Percentiles rank a stretch among this genome's conserved stretches.
Evolutionary conservation across 2,329 filamentous ascomycete genomes (phyloP).

Genomic region (Ramularia endophylla): DNA sequence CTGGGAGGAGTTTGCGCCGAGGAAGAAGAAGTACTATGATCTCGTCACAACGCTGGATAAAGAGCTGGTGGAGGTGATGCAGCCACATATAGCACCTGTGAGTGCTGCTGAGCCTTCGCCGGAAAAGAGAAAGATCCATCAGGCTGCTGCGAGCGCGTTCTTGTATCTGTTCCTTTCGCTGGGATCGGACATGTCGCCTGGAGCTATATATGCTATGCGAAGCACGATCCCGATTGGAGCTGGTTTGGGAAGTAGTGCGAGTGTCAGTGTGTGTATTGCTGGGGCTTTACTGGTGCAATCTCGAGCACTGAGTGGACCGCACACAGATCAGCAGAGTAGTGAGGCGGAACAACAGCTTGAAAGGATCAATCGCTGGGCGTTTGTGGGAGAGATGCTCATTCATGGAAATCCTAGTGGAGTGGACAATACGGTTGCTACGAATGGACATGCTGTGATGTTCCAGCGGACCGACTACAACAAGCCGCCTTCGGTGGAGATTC

Average conservation of each 20-base stretch:
- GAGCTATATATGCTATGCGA: constrained; percentile 81
- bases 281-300: constrained; percentile 76
- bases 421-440: constrained; percentile 91
- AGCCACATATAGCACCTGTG: constrained; percentile 69
- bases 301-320: constrained; percentile 79
- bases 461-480: constrained; percentile 66
- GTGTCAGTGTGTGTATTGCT: constrained; percentile 82
- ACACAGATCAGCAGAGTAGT: constrained; percentile 80
- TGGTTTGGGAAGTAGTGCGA: constrained; percentile 89
- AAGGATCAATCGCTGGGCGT: constrained; percentile 96
- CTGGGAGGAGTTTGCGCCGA: constrained; percentile 76
- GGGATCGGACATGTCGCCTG: constrained; percentile 69
- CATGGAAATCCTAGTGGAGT: constrained; percentile 95
- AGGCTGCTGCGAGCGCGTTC: constrained; percentile 75
- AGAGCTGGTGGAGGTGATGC: constrained; percentile 72
- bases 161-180: constrained; percentile 90
- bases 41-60: constrained; percentile 71
- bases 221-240: constrained; percentile 92
- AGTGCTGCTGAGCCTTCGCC: constrained; percentile 57
- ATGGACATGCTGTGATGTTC: constrained; percentile 92
- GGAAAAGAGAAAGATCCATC: constrained; percentile 75
- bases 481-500: constrained; percentile 66
- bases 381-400: constrained; percentile 94
- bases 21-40: constrained; percentile 95
- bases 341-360: constrained; percentile 90